These are phyloP conservation scores for Glonium stellatum DNA, from an alignment of 495 filamentous ascomycete species.

Conservation along the genomic window DNA sequence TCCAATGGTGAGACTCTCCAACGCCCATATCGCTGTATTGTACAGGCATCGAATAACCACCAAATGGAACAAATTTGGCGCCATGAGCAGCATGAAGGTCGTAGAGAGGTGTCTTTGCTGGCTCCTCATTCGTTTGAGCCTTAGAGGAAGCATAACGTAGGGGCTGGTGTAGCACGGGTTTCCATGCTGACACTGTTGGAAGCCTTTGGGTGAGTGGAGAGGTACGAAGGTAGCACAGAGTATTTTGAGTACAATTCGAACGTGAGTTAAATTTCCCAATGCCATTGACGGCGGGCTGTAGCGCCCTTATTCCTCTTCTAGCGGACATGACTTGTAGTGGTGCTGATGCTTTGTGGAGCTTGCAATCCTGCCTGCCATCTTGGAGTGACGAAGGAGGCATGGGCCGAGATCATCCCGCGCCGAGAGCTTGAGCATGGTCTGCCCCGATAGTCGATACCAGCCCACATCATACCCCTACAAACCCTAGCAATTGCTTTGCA, in stretches of 20 bases:
- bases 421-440: not conserved
- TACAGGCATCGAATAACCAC: slow-evolving; percentile 87
- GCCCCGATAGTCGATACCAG: not conserved
- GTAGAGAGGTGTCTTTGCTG: slow-evolving; percentile 71
- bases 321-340: slow-evolving; percentile 14
- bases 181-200: not conserved
- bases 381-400: slow-evolving; percentile 5
- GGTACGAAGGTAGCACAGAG: not conserved
- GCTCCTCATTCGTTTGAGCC: slow-evolving; percentile 24
- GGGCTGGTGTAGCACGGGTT: not conserved
- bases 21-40: slow-evolving; percentile 72
- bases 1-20: slow-evolving; percentile 77
- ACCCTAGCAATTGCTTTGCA: slow-evolving; percentile 1
- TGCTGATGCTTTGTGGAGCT: not conserved
- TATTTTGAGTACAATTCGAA: not conserved
- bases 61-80: slow-evolving; percentile 96
- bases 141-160: slow-evolving; percentile 17
- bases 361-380: not conserved
- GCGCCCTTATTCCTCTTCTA: slow-evolving; percentile 7
- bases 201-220: not conserved
- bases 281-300: slow-evolving; percentile 17
- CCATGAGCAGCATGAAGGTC: slow-evolving; percentile 72
- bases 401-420: not conserved
- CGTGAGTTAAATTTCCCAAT: not conserved
- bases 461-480: not conserved